Base-by-base conservation (phyloP, 805 yeast genomes). In the Sugiyamaella qingdaonensis region DNA sequence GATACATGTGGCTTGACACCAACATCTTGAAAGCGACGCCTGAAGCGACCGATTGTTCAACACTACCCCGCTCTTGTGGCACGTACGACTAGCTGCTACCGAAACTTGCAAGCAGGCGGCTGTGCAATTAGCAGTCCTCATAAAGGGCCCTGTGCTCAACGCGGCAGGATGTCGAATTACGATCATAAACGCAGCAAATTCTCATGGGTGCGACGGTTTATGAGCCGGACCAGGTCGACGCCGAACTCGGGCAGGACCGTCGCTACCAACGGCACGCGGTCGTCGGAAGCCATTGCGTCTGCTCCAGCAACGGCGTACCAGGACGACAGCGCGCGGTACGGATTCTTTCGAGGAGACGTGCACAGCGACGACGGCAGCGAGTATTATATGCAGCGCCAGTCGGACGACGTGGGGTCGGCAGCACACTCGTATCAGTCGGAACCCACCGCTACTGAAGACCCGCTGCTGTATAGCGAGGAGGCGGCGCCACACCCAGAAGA, bases 121-220 rank as follows among this genome's bases (percentile, higher is more conserved):
- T 24, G 29, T 24, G 29, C 29, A 24, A 24, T 7, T 24, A 24
- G 7, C 7, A 24, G 29, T 24, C 29, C 29, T 24, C 29, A 24
- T 24, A 24, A 4, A 24, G 29, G 29, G 29, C 18, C 18, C 18
- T 34, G 39, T 16, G 39, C 18, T 34, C 18, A 8, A 34, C 4
- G 5, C 18, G 14, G 10, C 46, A 11, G n/a, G 10, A 46, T 53
- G 48, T 34, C 49, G 18, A 50, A 34, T 50, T 29, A 36, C 2
- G 54, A 47, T 9, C 29, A 46, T 2, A 44, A 41, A 29, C 32
- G 54, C 29, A 33, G 52, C 24, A 54, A 55, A 54, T 57, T 57
- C 52, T 50, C 57, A 18, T 57, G 60, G 60, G 56, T 57, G 42
- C 49, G 56, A 18, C n/a, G 54, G 46, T 39, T 57, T 13, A 55